Evolutionary conservation across 225 moss, liverwort and hornwort species (phyloP).

Genomic region (Climacium dendroides): DNA sequence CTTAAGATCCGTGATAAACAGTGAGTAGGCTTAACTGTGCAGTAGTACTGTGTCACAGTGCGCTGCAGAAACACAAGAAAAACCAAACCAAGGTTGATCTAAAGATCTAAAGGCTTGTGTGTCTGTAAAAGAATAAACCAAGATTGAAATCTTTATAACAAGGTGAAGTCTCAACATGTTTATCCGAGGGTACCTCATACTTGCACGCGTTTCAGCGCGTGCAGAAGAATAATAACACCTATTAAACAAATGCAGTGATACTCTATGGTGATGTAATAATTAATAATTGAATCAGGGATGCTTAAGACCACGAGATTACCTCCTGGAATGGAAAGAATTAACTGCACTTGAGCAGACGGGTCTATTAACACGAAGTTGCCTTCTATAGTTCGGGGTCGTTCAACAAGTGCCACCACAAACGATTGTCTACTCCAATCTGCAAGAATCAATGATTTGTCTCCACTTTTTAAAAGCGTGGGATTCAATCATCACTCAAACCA

Average conservation of each 20-base stretch:
- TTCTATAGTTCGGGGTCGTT: neutral
- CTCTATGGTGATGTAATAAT: neutral
- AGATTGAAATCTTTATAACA: neutral
- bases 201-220: neutral
- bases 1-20: neutral
- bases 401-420: neutral
- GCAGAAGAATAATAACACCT: neutral
- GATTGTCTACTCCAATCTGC: neutral
- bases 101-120: neutral
- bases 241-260: neutral
- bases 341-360: neutral
- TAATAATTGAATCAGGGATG: neutral
- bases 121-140: neutral
- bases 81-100: neutral
- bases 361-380: constrained; percentile 4
- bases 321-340: neutral
- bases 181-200: neutral
- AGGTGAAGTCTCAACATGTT: neutral
- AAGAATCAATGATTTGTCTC: neutral
- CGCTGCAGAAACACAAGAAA: neutral
- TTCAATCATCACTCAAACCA: neutral
- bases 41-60: neutral
- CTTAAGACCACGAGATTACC: neutral
- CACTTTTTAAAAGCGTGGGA: neutral
- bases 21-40: neutral